Evolutionary conservation across 2,329 filamentous ascomycete species (phyloP).

Genomic region (Curvularia lunata): DNA sequence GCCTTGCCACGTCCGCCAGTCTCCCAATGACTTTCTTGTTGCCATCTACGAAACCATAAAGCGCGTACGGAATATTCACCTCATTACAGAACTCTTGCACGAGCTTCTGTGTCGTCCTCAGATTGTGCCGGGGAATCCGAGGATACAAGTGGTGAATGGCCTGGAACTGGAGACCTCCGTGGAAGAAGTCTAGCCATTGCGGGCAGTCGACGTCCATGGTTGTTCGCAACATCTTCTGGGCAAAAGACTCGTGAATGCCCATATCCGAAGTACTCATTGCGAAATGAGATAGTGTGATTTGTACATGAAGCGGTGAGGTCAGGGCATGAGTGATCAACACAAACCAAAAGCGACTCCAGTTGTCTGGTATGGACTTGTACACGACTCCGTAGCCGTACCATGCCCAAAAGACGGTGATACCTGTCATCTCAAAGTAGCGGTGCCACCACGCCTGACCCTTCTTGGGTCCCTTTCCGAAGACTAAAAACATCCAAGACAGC

Average conservation of each 20-base stretch:
- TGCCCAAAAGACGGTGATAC: conserved; percentile 70
- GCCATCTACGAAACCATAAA: conserved; percentile 67
- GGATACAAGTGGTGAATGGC: conserved; percentile 74
- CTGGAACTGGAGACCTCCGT: conserved; percentile 76
- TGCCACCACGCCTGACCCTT: conserved; percentile 72
- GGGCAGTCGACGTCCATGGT: conserved; percentile 79
- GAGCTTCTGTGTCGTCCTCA: conserved; percentile 65
- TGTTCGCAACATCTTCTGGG: conserved; percentile 72
- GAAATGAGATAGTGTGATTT: conserved; percentile 76
- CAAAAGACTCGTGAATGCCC: conserved; percentile 69
- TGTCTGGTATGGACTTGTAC: conserved; percentile 65
- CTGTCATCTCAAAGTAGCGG: conserved; percentile 68
- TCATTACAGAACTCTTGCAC: conserved; percentile 70
- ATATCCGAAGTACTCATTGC: conserved; percentile 72
- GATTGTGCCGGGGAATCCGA: conserved; percentile 71
- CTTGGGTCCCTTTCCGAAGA: conserved; percentile 60
- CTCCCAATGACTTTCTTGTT: conserved; percentile 64
- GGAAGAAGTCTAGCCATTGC: conserved; percentile 73
- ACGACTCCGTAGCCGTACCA: conserved; percentile 71
- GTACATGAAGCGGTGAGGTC: conserved; percentile 72
- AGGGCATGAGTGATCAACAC: conserved; percentile 69
- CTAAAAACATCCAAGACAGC: conserved; percentile 69
- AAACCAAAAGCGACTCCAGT: conserved; percentile 64
- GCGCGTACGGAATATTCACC: conserved; percentile 66
- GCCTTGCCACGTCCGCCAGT: conserved; percentile 65